phyloP scores from a whole-genome alignment of 2,329 filamentous ascomycete genomes.

The Pseudonectria foliicola region DNA sequence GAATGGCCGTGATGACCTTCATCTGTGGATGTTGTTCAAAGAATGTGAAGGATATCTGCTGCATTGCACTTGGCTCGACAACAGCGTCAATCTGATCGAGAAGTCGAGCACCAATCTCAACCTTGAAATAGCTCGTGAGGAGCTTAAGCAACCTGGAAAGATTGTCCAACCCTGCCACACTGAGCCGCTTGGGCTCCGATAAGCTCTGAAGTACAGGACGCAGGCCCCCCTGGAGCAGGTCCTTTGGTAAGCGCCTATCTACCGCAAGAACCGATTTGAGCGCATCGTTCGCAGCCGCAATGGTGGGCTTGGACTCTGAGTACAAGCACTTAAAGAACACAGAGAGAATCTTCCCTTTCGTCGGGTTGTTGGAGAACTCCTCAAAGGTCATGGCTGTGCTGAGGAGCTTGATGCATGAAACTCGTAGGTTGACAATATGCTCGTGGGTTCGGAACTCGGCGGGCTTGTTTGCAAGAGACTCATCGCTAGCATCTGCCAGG shows the following conservation, averaged over 20 bases:
- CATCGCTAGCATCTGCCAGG: conserved; percentile 88
- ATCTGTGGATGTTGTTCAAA: conserved; percentile 90
- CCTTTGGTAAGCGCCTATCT: conserved; percentile 88
- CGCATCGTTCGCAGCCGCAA: conserved; percentile 87
- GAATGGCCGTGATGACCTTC: conserved; percentile 89
- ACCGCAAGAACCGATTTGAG: conserved; percentile 81
- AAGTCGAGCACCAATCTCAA: conserved; percentile 90
- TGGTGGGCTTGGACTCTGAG: conserved; percentile 84
- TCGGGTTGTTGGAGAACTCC: conserved; percentile 72
- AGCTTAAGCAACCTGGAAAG: conserved; percentile 82
- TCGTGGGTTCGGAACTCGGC: conserved; percentile 94
- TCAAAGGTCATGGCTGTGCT: conserved; percentile 91
- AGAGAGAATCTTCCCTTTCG: conserved; percentile 68
- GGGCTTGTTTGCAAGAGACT: conserved; percentile 85
- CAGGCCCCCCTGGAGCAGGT: conserved; percentile 87
- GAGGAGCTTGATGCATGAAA: conserved; percentile 87
- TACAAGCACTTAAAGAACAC: conserved; percentile 99
- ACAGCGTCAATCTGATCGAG: conserved; percentile 90
- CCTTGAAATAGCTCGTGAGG: conserved; percentile 97
- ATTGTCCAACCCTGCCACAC: conserved; percentile 82
- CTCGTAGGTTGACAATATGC: conserved; percentile 81
- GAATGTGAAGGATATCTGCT: conserved; percentile 88
- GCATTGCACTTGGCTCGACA: conserved; percentile 70
- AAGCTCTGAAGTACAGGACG: conserved; percentile 94
- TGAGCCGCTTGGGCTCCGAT: conserved; percentile 86